Evolutionary conservation across 225 moss, liverwort and hornwort genomes (phyloP).

Genomic region (Bryoerythrophyllum caledonicum): DNA sequence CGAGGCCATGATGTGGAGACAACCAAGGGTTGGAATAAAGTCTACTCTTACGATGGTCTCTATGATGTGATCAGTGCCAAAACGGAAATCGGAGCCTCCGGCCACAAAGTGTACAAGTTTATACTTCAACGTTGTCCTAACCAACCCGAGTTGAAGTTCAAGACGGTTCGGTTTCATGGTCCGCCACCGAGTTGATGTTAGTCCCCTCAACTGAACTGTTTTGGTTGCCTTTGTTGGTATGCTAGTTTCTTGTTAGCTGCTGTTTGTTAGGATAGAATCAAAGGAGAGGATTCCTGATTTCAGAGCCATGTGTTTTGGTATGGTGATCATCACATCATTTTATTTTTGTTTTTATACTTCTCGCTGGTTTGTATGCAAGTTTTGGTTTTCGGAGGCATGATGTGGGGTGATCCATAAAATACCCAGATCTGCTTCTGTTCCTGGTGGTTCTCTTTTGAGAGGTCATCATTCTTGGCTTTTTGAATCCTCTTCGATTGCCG

Average conservation of each 20-base stretch:
- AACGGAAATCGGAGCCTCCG: conserved; percentile 29
- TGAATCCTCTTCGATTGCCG: neutral
- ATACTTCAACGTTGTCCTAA: conserved; percentile 29
- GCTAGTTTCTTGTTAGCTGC: neutral
- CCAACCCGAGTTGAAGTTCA: conserved; percentile 29
- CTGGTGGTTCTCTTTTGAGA: neutral
- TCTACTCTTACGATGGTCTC: conserved; percentile 72
- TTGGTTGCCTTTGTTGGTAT: neutral
- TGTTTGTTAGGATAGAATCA: too few relatives aligned
- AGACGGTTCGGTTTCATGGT: neutral
- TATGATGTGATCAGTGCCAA: conserved; percentile 29
- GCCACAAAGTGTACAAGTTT: conserved; percentile 51
- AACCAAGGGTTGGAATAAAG: conserved; percentile 32
- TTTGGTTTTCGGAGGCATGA: neutral
- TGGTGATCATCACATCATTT: neutral
- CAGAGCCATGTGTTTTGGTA: neutral
- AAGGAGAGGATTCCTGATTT: too few relatives aligned
- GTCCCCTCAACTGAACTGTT: neutral
- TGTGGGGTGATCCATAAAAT: neutral
- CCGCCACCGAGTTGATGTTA: conserved; percentile 34
- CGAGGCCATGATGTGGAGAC: conserved; percentile 21
- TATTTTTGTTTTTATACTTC: neutral
- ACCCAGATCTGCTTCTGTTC: neutral
- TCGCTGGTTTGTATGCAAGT: neutral
- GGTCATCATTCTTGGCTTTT: neutral